Percentiles rank a stretch among this genome's conserved stretches.
phyloP scores from a whole-genome alignment of 2,329 filamentous ascomycete species.

The Alternaria arbusti region DNA sequence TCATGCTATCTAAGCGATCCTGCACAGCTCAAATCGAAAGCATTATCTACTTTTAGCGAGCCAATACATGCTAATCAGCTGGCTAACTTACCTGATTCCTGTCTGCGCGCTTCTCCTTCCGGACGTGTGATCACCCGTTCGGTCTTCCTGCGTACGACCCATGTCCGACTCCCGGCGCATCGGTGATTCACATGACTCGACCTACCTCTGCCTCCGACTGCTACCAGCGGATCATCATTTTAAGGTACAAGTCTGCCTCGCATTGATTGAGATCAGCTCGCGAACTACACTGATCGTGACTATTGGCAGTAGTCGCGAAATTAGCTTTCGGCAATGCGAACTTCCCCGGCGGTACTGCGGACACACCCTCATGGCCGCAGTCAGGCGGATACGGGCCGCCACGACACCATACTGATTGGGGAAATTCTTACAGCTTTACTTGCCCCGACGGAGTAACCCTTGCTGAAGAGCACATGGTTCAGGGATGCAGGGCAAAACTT shows the following conservation, averaged over 20 bases:
- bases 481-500: background rate
- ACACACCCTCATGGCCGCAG: constrained; percentile 3
- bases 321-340: constrained; percentile 2
- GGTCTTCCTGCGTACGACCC: background rate
- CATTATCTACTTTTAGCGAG: background rate
- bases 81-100: background rate
- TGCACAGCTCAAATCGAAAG: background rate
- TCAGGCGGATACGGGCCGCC: constrained; percentile 2
- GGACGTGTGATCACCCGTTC: background rate
- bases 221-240: background rate
- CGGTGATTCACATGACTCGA: background rate
- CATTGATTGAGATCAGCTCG: constrained; percentile 2
- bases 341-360: constrained; percentile 3
- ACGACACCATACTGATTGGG: background rate
- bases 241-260: background rate
- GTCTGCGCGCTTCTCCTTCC: background rate
- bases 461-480: constrained; percentile 1
- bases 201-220: background rate
- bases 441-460: background rate
- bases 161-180: background rate
- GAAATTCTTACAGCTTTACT: background rate
- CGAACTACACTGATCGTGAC: background rate
- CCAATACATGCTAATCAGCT: background rate
- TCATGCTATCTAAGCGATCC: background rate
- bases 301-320: background rate